Conservation (phyloP, 2,329 filamentous ascomycete genomes). For the Neofusicoccum umdonicola region DNA sequence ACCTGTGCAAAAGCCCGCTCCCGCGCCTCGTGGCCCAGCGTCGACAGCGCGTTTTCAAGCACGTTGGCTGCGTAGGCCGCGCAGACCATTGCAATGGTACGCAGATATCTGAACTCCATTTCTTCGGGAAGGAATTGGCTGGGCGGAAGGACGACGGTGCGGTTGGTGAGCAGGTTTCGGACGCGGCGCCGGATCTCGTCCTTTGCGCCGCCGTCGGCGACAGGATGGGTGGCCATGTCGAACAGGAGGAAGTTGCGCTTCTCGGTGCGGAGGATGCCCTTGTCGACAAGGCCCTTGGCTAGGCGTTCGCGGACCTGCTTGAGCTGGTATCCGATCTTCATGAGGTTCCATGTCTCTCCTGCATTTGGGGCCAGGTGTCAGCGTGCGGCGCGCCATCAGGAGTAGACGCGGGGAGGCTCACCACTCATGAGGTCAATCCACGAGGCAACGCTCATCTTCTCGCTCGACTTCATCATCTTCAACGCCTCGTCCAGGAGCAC, state of each 20-base stretch:
- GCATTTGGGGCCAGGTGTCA: slow-evolving; percentile 25
- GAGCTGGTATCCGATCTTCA: slow-evolving; percentile 99
- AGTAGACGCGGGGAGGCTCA: slow-evolving; percentile 46
- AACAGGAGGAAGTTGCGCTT: slow-evolving; percentile 99
- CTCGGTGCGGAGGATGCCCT: slow-evolving; percentile 96
- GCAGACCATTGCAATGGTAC: slow-evolving; percentile 94
- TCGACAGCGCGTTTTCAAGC: slow-evolving; percentile 93
- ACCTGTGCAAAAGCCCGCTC: slow-evolving; percentile 96
- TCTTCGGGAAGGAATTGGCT: slow-evolving; percentile 91
- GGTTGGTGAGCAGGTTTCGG: slow-evolving; percentile 85
- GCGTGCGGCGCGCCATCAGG: neutral
- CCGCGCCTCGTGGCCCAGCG: slow-evolving; percentile 87
- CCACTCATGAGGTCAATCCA: slow-evolving; percentile 99
- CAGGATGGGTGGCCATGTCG: slow-evolving; percentile 98
- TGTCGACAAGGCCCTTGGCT: slow-evolving; percentile 96
- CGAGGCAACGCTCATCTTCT: slow-evolving; percentile 99
- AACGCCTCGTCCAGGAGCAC: slow-evolving; percentile 95
- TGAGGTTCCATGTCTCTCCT: slow-evolving; percentile 99
- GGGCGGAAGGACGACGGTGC: slow-evolving; percentile 83
- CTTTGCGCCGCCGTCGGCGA: slow-evolving; percentile 93
- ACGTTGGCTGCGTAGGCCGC: slow-evolving; percentile 98
- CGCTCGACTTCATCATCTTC: slow-evolving; percentile 99
- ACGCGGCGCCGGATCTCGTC: slow-evolving; percentile 94
- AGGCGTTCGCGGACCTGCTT: slow-evolving; percentile 98
- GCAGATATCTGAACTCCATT: slow-evolving; percentile 87